These are phyloP conservation scores for Psophocarpus tetragonolobus DNA, from an alignment of 306 rosid species.

Conservation along the genomic window DNA sequence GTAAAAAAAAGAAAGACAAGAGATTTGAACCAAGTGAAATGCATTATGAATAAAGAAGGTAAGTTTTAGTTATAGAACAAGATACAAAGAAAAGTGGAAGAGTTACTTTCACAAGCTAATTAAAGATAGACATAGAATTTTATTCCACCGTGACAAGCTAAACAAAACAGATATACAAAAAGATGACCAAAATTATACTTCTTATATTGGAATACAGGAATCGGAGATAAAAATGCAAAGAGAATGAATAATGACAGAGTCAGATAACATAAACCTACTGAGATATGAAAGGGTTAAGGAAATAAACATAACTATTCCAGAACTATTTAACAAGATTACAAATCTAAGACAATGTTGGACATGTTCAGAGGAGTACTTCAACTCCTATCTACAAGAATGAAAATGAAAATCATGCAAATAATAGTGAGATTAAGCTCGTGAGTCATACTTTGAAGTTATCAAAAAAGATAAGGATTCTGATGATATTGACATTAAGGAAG, in stretches of 20 bases:
- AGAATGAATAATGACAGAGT: no score
- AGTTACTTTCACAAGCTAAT: not conserved
- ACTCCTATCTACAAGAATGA: not conserved
- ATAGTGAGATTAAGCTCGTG: not conserved
- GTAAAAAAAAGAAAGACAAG: not conserved
- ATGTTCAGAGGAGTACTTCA: no score
- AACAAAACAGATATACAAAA: not conserved
- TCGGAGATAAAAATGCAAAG: no score
- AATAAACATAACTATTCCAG: no score
- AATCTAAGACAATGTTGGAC: no score
- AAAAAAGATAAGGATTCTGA: not conserved
- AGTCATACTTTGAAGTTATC: not conserved
- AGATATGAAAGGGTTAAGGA: no score
- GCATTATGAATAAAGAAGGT: not conserved
- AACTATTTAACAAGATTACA: no score
- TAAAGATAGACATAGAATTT: not conserved
- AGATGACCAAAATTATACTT: no score
- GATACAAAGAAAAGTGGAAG: not conserved
- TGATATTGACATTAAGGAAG: not conserved
- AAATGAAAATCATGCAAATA: not conserved
- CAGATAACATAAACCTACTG: no score
- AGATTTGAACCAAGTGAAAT: not conserved
- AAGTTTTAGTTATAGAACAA: not conserved
- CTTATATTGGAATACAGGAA: no score
- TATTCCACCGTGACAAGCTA: not conserved